Conservation (phyloP, 2,329 filamentous ascomycete genomes). For the Trichoderma koningiopsis region DNA sequence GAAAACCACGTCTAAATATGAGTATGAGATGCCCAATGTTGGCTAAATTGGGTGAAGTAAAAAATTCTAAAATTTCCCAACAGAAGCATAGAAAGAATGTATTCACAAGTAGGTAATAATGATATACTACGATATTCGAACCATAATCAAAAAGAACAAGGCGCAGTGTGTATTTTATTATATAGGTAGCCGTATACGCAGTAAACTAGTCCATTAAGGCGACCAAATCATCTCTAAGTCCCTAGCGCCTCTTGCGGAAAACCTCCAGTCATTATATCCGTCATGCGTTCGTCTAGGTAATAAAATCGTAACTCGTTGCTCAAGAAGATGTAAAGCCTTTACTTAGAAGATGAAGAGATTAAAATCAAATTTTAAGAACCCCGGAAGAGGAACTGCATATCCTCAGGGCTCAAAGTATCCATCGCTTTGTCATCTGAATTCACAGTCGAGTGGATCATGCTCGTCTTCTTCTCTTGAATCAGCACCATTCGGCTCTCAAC, state of each 20-base stretch:
- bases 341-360: not conserved
- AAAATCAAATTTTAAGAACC: slow-evolving; percentile 48
- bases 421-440: slow-evolving; percentile 89
- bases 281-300: not conserved
- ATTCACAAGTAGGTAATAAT: not conserved
- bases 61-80: not conserved
- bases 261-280: not conserved
- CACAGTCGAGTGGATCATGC: slow-evolving; percentile 96
- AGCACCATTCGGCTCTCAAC: slow-evolving; percentile 95
- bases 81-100: not conserved
- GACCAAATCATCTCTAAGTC: not conserved
- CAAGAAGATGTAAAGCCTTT: not conserved
- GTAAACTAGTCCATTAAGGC: not conserved
- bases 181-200: not conserved
- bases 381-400: slow-evolving; percentile 95
- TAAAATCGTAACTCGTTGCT: not conserved
- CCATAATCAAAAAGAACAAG: not conserved
- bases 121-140: not conserved
- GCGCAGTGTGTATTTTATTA: not conserved
- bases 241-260: not conserved
- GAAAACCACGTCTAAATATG: too few relatives aligned
- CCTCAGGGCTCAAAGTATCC: slow-evolving; percentile 85
- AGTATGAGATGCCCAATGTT: too few relatives aligned
- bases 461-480: slow-evolving; percentile 97
- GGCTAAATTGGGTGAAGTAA: not conserved